Percentiles rank a stretch among this genome's conserved stretches.
phyloP scores from a whole-genome alignment of 208 protist genomes.

The Naegleria gruberi region DNA sequence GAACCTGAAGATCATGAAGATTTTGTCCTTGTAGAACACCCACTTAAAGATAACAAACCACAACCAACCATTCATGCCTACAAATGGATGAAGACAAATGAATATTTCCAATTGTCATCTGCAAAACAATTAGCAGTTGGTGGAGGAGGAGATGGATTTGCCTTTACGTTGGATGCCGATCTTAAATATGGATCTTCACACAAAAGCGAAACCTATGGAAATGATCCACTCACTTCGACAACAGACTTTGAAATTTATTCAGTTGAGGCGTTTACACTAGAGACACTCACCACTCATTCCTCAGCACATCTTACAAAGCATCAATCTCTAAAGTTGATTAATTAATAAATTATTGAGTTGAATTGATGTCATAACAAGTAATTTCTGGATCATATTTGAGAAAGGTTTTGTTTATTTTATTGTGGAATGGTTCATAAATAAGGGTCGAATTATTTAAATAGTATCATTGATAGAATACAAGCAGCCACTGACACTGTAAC shows the following conservation, averaged over 20 bases:
- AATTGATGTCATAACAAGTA: too few relatives aligned
- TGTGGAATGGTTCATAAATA: too few relatives aligned
- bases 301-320: too few relatives aligned
- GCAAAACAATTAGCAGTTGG: not conserved
- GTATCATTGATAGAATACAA: too few relatives aligned
- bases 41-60: not conserved
- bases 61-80: not conserved
- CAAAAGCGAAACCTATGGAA: not conserved
- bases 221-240: not conserved
- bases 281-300: not conserved
- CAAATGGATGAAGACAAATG: not conserved
- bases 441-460: too few relatives aligned
- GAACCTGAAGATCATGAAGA: not conserved
- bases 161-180: not conserved
- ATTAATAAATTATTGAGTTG: too few relatives aligned
- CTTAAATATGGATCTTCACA: not conserved
- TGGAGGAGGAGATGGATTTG: not conserved
- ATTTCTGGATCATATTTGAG: too few relatives aligned
- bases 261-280: not conserved
- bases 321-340: too few relatives aligned
- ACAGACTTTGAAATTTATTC: not conserved
- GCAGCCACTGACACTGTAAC: too few relatives aligned
- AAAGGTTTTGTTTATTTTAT: too few relatives aligned
- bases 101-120: not conserved
- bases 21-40: not conserved